Evolutionary conservation across 345 rosid genomes (phyloP), one percentile per base, ranked within the genome.

Genomic region (Mangifera indica): DNA sequence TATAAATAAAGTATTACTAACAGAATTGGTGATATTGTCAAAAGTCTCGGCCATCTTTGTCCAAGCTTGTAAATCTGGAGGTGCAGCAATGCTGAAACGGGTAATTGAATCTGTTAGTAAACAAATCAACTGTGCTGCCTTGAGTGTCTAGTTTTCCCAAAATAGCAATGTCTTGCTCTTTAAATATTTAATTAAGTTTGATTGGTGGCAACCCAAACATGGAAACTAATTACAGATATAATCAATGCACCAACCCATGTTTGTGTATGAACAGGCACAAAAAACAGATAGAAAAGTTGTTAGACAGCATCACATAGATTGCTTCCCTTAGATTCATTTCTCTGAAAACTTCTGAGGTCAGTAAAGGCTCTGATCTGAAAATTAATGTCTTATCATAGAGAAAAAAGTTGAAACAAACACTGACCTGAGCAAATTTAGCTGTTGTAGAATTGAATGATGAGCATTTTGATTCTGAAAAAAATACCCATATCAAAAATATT

Each of bases 381-480:
- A 69, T 11, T 37, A 18, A 72, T 40, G 46, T 40, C 59, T 34
- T 55, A 13, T 37, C n/a, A 65, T 12, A 29, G 8, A 29, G 67
- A 66, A 63, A 37, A 11, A 55, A 15, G 6, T n/a, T 42, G 24
- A 55, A 63, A 52, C 14, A 11, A 70, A 67, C 60, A 77, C 87
- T 84, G 75, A 94, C 97, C 95, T 81, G 70, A 82, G 69, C 71
- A 92, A 79, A 78, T 85, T 79, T 55, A 94, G 85, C 83, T 92
- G 98, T 57, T 84, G 87, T 62, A 92, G 82, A 79, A 94, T 88
- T 24, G 98, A 85, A 66, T 75, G 71, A 83, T 94, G 97, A 58
- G 92, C 97, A 77, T 94, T 90, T 86, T 94, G 98, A 86, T 80
- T 90, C 98, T 94, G 91, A 46, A 73, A 72, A 75, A 78, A 46